Evolutionary conservation across 2,329 filamentous ascomycete genomes (phyloP).

Genomic region (Pestalotiopsis sp.): DNA sequence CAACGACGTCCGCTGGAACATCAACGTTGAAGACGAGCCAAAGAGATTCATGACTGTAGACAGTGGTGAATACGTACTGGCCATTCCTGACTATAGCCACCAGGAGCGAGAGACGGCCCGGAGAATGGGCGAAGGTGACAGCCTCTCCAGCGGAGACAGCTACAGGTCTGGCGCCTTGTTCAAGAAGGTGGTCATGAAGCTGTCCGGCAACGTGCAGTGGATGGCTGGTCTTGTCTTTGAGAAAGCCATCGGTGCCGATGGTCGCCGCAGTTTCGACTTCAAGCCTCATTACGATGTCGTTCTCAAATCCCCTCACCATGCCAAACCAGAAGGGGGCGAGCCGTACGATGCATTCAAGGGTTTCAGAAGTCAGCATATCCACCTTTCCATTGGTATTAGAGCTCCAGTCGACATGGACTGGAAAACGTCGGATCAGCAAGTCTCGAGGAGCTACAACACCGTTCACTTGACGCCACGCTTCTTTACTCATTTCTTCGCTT

Average conservation of each 20-base stretch:
- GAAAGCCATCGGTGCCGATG: conserved; percentile 68
- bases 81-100: conserved; percentile 89
- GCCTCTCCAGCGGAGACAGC: conserved; percentile 62
- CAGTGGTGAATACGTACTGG: conserved; percentile 92
- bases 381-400: conserved; percentile 88
- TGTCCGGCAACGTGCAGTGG: conserved; percentile 95
- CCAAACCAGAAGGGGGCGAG: conserved; percentile 57
- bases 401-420: conserved; percentile 88
- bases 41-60: conserved; percentile 94
- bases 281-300: conserved; percentile 90
- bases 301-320: conserved; percentile 77
- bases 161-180: conserved; percentile 79
- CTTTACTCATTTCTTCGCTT: conserved; percentile 97
- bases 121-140: conserved; percentile 56
- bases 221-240: conserved; percentile 91
- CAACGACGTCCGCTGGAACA: conserved; percentile 85
- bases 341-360: conserved; percentile 91
- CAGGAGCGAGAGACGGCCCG: conserved; percentile 71
- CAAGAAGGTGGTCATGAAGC: conserved; percentile 98
- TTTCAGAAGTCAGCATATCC: conserved; percentile 96
- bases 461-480: conserved; percentile 93
- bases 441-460: conserved; percentile 92
- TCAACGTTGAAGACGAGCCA: conserved; percentile 84
- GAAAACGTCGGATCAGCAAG: conserved; percentile 72
- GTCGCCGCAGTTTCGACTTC: conserved; percentile 81